Evolutionary conservation across 2,329 filamentous ascomycete species (phyloP), one percentile per base, ranked within the genome.

Genomic region (Aschersonia sp.): DNA sequence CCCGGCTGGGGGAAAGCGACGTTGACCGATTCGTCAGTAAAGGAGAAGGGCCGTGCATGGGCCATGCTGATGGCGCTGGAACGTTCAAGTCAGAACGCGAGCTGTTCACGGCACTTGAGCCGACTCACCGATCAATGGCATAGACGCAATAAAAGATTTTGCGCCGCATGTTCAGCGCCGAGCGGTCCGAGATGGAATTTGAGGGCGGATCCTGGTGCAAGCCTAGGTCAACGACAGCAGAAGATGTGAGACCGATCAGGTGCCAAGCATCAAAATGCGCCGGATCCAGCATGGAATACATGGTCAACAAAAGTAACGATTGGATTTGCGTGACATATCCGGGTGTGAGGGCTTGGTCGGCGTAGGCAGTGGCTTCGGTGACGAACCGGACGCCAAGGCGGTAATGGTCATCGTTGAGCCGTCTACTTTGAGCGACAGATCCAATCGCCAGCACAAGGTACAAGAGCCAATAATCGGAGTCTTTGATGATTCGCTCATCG

Each of bases 191-290:
- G 31, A 79, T 68, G 12, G 83, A 75, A 52, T 83, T 81, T 49
- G 76, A 73, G 1, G 85, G 83, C 4, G 88, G 87, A 55, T 97
- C 90, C 65, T 96, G 90, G 63, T 97, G 92, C 49, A 94, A 81
- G 6, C 92, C 92, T 32, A 96, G 68, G 65, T 98, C 92, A 29
- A 96, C 77, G 58, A 90, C 81, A 5, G 88, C 86, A 49, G 90
- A 79, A 41, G 86, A 86, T 6, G 90, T 89, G 60, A 92, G 89
- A 6, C 90, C 92, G 48, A 96, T 85, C 52, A 96, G 67, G 53
- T 92, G 89, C 89, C 92, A 97, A 56, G 84, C 87, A 58, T 95
- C 88, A 58, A 95, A 96, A 59, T 94, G 87, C 42, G 82, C 78
- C 2, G 90, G 89, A 56, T 97, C 89, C 45, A 95, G 72, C 69